Base-by-base conservation (phyloP, 2,329 filamentous ascomycete genomes). In the Biscogniauxia sp. region DNA sequence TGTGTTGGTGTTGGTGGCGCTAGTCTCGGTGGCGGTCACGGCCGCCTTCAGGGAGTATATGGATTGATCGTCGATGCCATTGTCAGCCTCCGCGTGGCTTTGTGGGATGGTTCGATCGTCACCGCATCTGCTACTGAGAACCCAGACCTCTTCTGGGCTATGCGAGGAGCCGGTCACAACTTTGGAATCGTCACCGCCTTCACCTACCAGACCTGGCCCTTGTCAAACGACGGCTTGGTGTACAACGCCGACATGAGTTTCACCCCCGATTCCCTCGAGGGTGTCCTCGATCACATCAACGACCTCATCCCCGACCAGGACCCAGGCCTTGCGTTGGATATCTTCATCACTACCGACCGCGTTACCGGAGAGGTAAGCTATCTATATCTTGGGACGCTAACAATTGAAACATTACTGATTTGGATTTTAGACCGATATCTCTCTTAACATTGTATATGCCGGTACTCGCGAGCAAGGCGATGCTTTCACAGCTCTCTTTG, bases 121-220 rank as follows among this genome's bases (percentile, higher is more conserved):
- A 73, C 66, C 0, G 70, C 74, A 2, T 70, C 72, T 57, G 64
- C 61, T 25, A 58, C 59, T 4, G 51, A 56, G 28, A 68, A 71
- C 15, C 72, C 74, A 0, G 78, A 80, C 55, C 70, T 81, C 5
- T 81, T 73, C 67, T 81, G 78, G 79, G 79, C 73, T 4, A 73
- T 81, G 63, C 72, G 75, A n/a, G 79, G 79, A 4, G 78, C 78
- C 0, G 78, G 78, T 1, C 76, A 79, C 60, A 80, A 80, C 63
- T 80, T 80, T 51, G 79, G 78, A 20, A 78, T 65, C 17, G 55
- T 63, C 8, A 28, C 53, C 7, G 56, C 55, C 15, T 59, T 59
- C 5, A 63, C 61, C 0, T 61, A 54, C 32, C 53, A 61, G 20
- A 61, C 57, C 15, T 61, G 56, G 56, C 61, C 61, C 20, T 25